Evolutionary conservation across 345 rosid species (phyloP).

Genomic region (Syzygium aromaticum): DNA sequence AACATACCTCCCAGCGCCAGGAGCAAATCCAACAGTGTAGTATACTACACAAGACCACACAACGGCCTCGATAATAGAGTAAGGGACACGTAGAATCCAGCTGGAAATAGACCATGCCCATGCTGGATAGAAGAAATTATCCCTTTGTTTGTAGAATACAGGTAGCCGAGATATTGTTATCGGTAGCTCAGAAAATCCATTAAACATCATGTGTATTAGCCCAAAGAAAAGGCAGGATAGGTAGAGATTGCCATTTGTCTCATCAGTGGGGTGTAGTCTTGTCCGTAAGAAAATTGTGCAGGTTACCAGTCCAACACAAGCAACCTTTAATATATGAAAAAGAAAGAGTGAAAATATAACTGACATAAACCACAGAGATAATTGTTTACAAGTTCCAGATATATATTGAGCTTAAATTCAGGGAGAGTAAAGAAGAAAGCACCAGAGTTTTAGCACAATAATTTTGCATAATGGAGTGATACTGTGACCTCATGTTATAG

Average conservation of each 20-base stretch:
- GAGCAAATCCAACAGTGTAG: conserved; percentile 81
- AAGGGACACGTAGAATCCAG: conserved; percentile 78
- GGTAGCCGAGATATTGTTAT: conserved; percentile 82
- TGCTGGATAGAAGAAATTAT: conserved; percentile 85
- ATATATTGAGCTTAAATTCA: neutral
- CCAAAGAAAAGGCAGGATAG: conserved; percentile 79
- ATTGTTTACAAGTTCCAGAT: neutral
- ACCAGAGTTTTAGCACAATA: neutral
- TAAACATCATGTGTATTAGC: conserved; percentile 81
- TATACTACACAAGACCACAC: conserved; percentile 83
- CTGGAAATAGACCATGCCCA: conserved; percentile 86
- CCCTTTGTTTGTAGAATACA: conserved; percentile 86
- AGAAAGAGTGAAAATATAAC: neutral
- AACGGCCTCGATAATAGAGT: conserved; percentile 72
- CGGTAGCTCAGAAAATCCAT: conserved; percentile 81
- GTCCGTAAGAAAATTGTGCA: conserved; percentile 71
- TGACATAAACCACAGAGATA: neutral
- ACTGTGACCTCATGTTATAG: neutral
- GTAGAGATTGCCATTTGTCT: conserved; percentile 58
- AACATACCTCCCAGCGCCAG: conserved; percentile 52
- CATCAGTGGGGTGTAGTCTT: conserved; percentile 70
- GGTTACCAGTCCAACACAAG: conserved; percentile 73
- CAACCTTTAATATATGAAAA: conserved; percentile 40
- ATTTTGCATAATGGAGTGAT: neutral
- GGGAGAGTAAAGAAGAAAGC: neutral